These are phyloP conservation scores for Phytophthora cactorum DNA, from an alignment of 352 stramenopile genomes.

Conservation along the genomic window DNA sequence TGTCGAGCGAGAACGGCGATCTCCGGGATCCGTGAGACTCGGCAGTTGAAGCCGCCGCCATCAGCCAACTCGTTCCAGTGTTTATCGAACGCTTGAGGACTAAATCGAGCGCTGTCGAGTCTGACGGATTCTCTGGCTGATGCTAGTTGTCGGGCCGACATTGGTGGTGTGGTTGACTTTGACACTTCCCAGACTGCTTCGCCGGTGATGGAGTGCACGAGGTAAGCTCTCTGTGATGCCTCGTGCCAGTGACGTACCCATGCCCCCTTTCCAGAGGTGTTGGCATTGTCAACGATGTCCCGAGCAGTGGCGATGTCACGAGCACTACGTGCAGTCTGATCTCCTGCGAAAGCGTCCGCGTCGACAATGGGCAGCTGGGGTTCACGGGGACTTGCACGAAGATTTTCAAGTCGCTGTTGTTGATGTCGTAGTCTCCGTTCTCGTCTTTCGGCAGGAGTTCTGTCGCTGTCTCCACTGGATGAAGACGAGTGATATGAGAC, in stretches of 20 bases:
- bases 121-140: constrained; percentile 12
- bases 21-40: constrained; percentile 59
- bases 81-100: constrained; percentile 46
- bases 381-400: constrained; percentile 22
- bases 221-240: constrained; percentile 51
- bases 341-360: constrained; percentile 27
- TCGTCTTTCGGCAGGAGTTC: constrained; percentile 35
- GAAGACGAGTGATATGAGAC: constrained; percentile 39
- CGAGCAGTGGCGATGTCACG: constrained; percentile 35
- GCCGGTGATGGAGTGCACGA: constrained; percentile 72
- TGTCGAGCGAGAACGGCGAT: constrained; percentile 47
- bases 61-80: constrained; percentile 61
- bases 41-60: constrained; percentile 68
- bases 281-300: constrained; percentile 18
- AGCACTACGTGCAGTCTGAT: constrained; percentile 24
- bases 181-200: constrained; percentile 78
- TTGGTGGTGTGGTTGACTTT: not conserved
- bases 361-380: constrained; percentile 38
- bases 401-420: constrained; percentile 23
- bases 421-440: constrained; percentile 24
- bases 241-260: constrained; percentile 78
- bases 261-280: constrained; percentile 27
- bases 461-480: constrained; percentile 27
- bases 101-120: constrained; percentile 16
- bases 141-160: not conserved